Evolutionary conservation across 1,139 yeast genomes (phyloP), one percentile per base, ranked within the genome.

Genomic region (Magnusiomyces paraingens): DNA sequence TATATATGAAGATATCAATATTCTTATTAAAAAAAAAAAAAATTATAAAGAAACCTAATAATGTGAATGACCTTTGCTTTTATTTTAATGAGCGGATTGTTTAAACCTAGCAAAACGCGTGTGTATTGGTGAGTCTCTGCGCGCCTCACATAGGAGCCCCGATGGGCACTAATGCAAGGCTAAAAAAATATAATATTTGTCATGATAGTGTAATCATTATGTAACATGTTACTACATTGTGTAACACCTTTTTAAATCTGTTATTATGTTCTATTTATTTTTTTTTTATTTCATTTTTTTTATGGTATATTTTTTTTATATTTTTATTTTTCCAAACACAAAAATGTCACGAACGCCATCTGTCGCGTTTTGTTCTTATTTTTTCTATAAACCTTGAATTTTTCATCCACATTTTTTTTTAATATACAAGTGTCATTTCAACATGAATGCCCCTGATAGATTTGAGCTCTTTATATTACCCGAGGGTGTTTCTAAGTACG

Each of bases 391-490:
- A 44, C 40, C 15, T n/a, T 11, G 38, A 12, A 39, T 20, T 39
- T 20, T 12, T 41, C 42, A 39, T 29, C 18, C 12, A 2, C 40
- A 17, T 11, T 32, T 21, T 44, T n/a, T n/a, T 8, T 44, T 21
- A 38, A 47, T 1, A 17, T 21, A 29, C 32, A 11, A 22, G 17
- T 20, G 40, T 15, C 15, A 20, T 50, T 36, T 17, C 50, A 61
- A 46, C 52, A 93, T 93, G 98, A 93, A 93, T 74, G 99, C 98
- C 64, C 99, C 99, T 73, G 99, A 93, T 75, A 85, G 99, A 79
- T 93, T 91, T 69, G 99, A 93, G 76, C 80, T 93, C 52, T 93
- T 93, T 69, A 82, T 93, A 63, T 79, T 93, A 64, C 99, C 98
- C n/a, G 99, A 93, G 69, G 99, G 99, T 47, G 95, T 89, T 52